A percentile compares a stretch with the other conserved stretches of the same genome.
These are phyloP conservation scores for Aspergillus neoniger DNA, from an alignment of 2,329 filamentous ascomycete genomes.

Conservation along the genomic window DNA sequence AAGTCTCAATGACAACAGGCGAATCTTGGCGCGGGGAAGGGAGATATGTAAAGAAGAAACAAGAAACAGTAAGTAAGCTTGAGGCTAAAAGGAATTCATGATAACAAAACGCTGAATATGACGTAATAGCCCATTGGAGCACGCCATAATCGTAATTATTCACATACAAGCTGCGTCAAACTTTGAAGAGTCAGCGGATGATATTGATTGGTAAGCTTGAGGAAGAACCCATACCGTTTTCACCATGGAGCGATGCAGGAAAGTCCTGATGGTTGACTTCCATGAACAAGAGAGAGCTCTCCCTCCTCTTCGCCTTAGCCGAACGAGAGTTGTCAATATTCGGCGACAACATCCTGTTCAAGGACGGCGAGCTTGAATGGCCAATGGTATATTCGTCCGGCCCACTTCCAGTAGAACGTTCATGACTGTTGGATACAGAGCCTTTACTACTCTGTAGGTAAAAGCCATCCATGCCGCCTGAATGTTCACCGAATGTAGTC, in stretches of 20 bases:
- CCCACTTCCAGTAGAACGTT: constrained; percentile 35
- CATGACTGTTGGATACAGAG: constrained; percentile 54
- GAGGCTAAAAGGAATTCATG: not conserved
- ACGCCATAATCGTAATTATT: not conserved
- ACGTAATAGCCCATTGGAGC: not conserved
- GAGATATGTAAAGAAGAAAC: not conserved
- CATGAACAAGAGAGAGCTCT: constrained; percentile 53
- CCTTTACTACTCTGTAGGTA: constrained; percentile 49
- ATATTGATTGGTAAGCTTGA: not conserved
- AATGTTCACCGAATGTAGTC: constrained; percentile 49
- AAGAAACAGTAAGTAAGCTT: not conserved
- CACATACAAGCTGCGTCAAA: not conserved
- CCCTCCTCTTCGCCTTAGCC: constrained; percentile 49
- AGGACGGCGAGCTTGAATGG: constrained; percentile 29
- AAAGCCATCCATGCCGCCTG: constrained; percentile 28
- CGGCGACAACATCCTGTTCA: constrained; percentile 45
- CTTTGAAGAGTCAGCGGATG: not conserved
- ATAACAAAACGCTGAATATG: not conserved
- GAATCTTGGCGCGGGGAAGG: constrained; percentile 1
- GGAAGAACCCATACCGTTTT: constrained; percentile 22
- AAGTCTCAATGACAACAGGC: constrained; percentile 5
- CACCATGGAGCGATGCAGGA: constrained; percentile 25
- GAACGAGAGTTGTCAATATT: constrained; percentile 37
- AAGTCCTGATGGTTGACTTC: constrained; percentile 36
- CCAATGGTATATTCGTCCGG: constrained; percentile 31